These are phyloP conservation scores for Botryotinia globosa DNA, from an alignment of 2,329 filamentous ascomycete genomes.

Conservation along the genomic window DNA sequence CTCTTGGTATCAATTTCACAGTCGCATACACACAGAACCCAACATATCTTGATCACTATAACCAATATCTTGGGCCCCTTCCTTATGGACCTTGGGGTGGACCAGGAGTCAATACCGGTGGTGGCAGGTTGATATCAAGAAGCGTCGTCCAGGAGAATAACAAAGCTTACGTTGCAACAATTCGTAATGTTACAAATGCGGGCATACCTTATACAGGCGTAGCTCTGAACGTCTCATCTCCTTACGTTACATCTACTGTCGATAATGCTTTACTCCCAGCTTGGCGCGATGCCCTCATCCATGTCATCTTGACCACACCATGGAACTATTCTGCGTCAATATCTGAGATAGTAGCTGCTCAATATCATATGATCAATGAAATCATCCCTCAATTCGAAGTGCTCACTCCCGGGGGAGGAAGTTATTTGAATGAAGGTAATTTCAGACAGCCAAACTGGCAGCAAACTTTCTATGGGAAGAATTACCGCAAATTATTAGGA, in stretches of 20 bases:
- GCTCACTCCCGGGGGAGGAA: conserved; percentile 44
- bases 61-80: conserved; percentile 37
- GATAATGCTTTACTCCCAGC: conserved; percentile 44
- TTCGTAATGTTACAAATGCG: conserved; percentile 38
- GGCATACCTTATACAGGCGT: conserved; percentile 40
- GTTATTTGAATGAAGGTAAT: conserved; percentile 53
- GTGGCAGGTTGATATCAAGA: conserved; percentile 46
- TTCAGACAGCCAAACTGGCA: conserved; percentile 46
- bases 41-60: conserved; percentile 36
- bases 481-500: conserved; percentile 43
- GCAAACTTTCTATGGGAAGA: conserved; percentile 46
- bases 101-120: conserved; percentile 37
- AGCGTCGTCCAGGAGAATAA: conserved; percentile 36
- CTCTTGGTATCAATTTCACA: conserved; percentile 39
- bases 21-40: conserved; percentile 28
- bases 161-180: conserved; percentile 27
- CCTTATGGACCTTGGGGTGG: conserved; percentile 32
- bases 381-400: conserved; percentile 39
- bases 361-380: conserved; percentile 38
- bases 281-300: conserved; percentile 42
- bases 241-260: conserved; percentile 22
- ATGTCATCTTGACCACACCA: conserved; percentile 36
- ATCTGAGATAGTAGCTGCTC: conserved; percentile 34
- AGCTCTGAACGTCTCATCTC: conserved; percentile 36
- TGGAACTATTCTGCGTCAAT: conserved; percentile 39